Conservation (phyloP, 768 basidiomycete species). For the Hysterangium stoloniferum region DNA sequence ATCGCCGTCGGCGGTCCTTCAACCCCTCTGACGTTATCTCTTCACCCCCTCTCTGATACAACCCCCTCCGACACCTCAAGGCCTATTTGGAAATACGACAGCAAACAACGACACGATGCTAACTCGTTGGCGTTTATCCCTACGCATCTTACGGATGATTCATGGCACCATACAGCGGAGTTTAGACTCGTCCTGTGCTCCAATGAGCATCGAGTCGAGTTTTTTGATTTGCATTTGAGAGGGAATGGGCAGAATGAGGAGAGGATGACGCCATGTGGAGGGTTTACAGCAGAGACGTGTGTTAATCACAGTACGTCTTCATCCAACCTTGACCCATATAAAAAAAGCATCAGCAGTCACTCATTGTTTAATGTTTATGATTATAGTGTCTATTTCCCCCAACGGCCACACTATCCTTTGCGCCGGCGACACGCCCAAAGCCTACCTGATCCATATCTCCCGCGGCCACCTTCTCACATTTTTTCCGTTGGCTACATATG, state of each 20-base stretch:
- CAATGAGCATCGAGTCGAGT: neutral
- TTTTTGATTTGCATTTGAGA: neutral
- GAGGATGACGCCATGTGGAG: neutral
- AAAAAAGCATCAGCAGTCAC: too few species aligned
- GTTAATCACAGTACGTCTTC: conserved; percentile 11
- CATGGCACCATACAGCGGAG: neutral
- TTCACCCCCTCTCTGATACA: conserved; percentile 28
- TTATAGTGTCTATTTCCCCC: conserved; percentile 77
- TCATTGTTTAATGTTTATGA: too few species aligned
- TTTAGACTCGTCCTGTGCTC: neutral
- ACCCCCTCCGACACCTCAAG: conserved; percentile 2
- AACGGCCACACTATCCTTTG: conserved; percentile 81
- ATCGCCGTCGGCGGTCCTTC: conserved; percentile 70
- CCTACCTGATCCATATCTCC: conserved; percentile 72
- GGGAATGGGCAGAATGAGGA: neutral
- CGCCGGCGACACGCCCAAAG: conserved; percentile 84
- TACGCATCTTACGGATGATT: conserved; percentile 5
- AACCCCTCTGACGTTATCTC: conserved; percentile 60
- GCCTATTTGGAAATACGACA: neutral
- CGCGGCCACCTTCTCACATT: conserved; percentile 58
- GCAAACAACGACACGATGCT: neutral
- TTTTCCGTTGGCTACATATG: conserved; percentile 55
- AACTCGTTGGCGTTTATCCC: conserved; percentile 5
- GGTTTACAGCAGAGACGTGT: neutral
- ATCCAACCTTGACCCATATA: too few species aligned